A percentile compares a stretch with the other conserved stretches of the same genome.
These are phyloP conservation scores for Solioccasus polychromus DNA, from an alignment of 768 basidiomycete genomes.

Conservation along the genomic window DNA sequence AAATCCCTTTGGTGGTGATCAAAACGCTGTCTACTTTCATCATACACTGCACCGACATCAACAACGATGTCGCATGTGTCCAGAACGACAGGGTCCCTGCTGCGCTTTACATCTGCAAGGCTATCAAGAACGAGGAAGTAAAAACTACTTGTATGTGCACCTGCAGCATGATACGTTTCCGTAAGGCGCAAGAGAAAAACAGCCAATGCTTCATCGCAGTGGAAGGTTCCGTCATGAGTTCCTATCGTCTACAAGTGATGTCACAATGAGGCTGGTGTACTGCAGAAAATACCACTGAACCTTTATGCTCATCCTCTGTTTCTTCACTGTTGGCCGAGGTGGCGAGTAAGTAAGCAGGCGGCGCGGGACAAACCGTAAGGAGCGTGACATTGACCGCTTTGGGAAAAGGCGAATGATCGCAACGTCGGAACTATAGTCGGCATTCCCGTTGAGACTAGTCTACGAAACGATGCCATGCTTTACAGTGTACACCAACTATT, in stretches of 20 bases:
- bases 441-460: too few species aligned
- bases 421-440: too few species aligned
- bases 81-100: conserved; percentile 66
- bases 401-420: not conserved
- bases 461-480: conserved; percentile 17
- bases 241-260: conserved; percentile 66
- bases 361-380: not conserved
- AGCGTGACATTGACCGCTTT: not conserved
- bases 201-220: conserved; percentile 96
- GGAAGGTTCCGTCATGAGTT: conserved; percentile 94
- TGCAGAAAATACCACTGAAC: conserved; percentile 18
- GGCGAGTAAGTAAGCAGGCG: not conserved
- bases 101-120: conserved; percentile 59
- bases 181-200: conserved; percentile 86
- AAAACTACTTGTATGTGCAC: conserved; percentile 37
- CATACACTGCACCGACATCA: conserved; percentile 93
- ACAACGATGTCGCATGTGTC: conserved; percentile 91
- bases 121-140: conserved; percentile 1
- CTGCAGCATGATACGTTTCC: conserved; percentile 67
- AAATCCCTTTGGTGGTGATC: conserved; percentile 98
- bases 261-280: not conserved
- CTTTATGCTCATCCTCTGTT: conserved; percentile 44
- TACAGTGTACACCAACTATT: conserved; percentile 24
- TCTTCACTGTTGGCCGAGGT: conserved; percentile 35
- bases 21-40: conserved; percentile 71